Percentiles rank a stretch among this genome's conserved stretches.
Evolutionary conservation across 2,329 filamentous ascomycete species (phyloP).

Genomic region (Cercospora citrullina): DNA sequence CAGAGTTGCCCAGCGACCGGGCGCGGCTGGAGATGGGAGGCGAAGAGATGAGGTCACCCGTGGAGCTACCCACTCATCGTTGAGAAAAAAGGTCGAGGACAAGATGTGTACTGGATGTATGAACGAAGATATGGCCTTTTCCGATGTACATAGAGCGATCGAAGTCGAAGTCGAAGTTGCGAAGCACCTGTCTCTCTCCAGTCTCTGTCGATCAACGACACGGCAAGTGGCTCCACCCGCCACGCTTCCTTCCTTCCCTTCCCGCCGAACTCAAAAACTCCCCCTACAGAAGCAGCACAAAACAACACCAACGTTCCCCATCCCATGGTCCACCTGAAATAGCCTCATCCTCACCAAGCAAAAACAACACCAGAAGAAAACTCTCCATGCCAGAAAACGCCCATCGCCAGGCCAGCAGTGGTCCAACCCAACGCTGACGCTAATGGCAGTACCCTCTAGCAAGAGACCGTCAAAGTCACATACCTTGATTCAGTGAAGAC

Average conservation of each 20-base stretch:
- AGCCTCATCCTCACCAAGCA: not conserved
- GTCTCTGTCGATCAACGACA: not conserved
- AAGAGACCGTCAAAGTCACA: constrained; percentile 11
- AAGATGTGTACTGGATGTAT: not conserved
- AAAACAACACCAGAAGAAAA: not conserved
- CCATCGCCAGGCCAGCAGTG: not conserved
- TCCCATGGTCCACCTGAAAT: not conserved
- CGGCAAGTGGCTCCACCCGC: not conserved
- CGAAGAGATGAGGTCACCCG: not conserved
- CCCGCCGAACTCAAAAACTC: not conserved
- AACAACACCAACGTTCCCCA: not conserved
- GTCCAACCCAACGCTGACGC: not conserved
- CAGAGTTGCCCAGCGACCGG: not conserved
- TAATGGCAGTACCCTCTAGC: constrained; percentile 12
- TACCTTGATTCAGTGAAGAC: constrained; percentile 8
- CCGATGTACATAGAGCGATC: no score
- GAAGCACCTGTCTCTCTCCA: no score
- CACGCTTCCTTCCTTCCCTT: not conserved
- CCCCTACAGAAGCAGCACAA: not conserved
- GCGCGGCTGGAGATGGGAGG: not conserved
- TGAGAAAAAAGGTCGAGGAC: not conserved
- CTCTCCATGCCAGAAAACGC: not conserved
- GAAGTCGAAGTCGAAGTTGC: not conserved
- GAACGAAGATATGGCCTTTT: not conserved
- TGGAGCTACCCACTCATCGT: not conserved